Evolutionary conservation across 2,329 filamentous ascomycete species (phyloP).

Genomic region (Paecilomyces variotii): DNA sequence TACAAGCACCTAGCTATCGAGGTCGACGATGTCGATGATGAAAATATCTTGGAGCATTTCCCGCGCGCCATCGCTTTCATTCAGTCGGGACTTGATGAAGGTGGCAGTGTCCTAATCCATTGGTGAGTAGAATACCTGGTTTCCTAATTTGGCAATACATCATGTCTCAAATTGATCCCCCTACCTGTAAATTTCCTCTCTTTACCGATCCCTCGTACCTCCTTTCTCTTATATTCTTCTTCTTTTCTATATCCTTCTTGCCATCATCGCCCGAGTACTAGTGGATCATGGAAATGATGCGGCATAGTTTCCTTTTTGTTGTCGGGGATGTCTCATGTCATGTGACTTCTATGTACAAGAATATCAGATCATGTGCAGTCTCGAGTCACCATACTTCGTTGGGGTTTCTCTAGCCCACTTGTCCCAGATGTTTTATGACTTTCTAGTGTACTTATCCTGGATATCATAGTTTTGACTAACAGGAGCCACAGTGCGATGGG

Average conservation of each 20-base stretch:
- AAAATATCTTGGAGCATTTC: constrained; percentile 76
- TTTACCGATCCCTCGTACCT: too few relatives aligned
- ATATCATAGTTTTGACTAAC: constrained; percentile 1
- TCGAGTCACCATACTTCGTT: neutral
- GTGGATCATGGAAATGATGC: neutral
- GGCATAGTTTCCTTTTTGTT: neutral
- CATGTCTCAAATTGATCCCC: neutral
- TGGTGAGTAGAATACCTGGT: constrained; percentile 48
- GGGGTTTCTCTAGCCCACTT: neutral
- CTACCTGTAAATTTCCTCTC: neutral
- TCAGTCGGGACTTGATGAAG: constrained; percentile 59
- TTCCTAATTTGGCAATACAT: neutral
- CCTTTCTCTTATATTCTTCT: neutral
- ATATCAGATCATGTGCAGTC: neutral
- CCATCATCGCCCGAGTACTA: neutral
- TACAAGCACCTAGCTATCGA: constrained; percentile 72
- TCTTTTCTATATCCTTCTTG: neutral
- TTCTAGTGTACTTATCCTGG: neutral
- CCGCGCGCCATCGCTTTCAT: constrained; percentile 76
- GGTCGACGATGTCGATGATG: constrained; percentile 83
- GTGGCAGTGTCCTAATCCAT: constrained; percentile 57
- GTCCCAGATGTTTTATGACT: neutral
- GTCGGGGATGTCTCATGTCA: neutral
- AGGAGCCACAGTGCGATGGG: constrained; percentile 68
- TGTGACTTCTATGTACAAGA: neutral